These are phyloP conservation scores for Calonectria pseudoturangicola DNA, from an alignment of 2,329 filamentous ascomycete genomes.

Conservation along the genomic window DNA sequence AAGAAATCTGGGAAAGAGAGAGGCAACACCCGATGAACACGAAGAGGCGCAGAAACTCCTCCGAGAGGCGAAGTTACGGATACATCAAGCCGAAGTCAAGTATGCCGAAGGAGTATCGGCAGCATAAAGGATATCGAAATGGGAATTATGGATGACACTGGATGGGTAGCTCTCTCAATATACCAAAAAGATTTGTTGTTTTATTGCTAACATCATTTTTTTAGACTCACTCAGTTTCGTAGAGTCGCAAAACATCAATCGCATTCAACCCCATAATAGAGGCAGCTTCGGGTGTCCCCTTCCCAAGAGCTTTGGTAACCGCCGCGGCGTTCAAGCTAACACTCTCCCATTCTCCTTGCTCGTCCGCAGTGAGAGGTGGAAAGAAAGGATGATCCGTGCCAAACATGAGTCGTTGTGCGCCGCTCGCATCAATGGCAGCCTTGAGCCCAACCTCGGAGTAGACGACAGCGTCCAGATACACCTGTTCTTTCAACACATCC, in stretches of 20 bases:
- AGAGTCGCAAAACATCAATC: constrained; percentile 67
- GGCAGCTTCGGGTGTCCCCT: constrained; percentile 66
- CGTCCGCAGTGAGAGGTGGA: constrained; percentile 80
- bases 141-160: constrained; percentile 34
- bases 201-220: constrained; percentile 47
- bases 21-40: constrained; percentile 53
- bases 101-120: constrained; percentile 56
- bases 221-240: constrained; percentile 50
- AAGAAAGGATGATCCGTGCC: constrained; percentile 92
- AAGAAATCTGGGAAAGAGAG: constrained; percentile 56
- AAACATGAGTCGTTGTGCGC: constrained; percentile 84
- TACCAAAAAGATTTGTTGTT: constrained; percentile 38
- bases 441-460: constrained; percentile 84
- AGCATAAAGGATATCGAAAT: constrained; percentile 36
- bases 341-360: constrained; percentile 81
- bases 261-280: constrained; percentile 78
- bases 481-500: constrained; percentile 79
- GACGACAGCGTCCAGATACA: constrained; percentile 91
- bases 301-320: constrained; percentile 71
- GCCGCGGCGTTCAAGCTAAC: constrained; percentile 73
- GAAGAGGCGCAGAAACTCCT: constrained; percentile 56
- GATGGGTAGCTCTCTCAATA: constrained; percentile 49
- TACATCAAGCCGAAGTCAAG: constrained; percentile 62
- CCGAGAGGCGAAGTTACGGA: constrained; percentile 57
- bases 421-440: constrained; percentile 81